Conservation (phyloP, 2,329 filamentous ascomycete species). For the Reticulascus tulasneorum region DNA sequence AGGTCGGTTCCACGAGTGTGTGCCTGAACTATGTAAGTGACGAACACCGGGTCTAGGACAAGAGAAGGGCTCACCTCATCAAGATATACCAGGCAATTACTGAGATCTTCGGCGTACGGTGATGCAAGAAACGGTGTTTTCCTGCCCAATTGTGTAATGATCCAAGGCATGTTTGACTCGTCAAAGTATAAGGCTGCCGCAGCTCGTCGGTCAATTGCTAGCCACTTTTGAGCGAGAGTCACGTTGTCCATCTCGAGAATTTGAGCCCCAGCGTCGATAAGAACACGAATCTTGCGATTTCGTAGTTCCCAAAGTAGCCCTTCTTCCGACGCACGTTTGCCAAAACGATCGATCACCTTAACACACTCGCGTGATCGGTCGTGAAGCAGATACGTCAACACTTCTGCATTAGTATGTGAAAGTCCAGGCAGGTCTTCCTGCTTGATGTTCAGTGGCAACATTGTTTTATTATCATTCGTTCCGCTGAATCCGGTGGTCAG, state of each 20-base stretch:
- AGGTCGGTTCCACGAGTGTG: constrained; percentile 60
- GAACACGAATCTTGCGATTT: constrained; percentile 37
- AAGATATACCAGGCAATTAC: constrained; percentile 52
- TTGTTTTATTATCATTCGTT: constrained; percentile 60
- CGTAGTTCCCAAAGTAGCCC: constrained; percentile 38
- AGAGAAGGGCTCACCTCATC: constrained; percentile 45
- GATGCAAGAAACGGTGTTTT: constrained; percentile 45
- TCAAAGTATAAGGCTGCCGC: constrained; percentile 53
- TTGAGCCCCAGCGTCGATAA: constrained; percentile 63
- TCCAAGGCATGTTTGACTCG: constrained; percentile 37
- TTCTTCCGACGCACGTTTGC: constrained; percentile 33
- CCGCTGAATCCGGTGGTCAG: constrained; percentile 67
- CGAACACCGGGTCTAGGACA: too few species aligned
- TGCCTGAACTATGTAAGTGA: constrained; percentile 26
- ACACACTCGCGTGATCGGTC: constrained; percentile 45
- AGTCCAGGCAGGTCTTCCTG: constrained; percentile 57
- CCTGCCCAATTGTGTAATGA: constrained; percentile 33
- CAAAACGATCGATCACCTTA: constrained; percentile 17
- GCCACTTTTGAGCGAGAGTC: constrained; percentile 45
- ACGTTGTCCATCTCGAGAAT: constrained; percentile 59
- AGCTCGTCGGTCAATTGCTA: constrained; percentile 38
- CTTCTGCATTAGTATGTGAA: constrained; percentile 59
- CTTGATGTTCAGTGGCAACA: constrained; percentile 58
- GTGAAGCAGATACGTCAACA: constrained; percentile 55
- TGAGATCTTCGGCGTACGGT: constrained; percentile 50